Conservation (phyloP, 345 rosid genomes). For the Dovyalis caffra region DNA sequence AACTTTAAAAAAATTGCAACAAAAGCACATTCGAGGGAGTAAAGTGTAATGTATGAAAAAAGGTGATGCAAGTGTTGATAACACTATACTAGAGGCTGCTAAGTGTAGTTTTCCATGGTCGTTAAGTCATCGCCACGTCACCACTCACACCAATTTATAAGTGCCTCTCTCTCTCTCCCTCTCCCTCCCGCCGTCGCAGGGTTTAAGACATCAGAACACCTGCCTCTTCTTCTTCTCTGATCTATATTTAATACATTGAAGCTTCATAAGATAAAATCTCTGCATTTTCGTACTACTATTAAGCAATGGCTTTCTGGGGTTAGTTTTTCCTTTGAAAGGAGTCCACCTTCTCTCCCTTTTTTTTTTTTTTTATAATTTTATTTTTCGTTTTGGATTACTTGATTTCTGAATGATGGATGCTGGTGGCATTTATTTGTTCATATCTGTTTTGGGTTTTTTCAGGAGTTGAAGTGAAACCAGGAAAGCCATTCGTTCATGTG, state of each 20-base stretch:
- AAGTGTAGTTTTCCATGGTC: background rate
- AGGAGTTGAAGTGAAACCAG: conserved; percentile 71
- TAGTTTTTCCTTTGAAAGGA: background rate
- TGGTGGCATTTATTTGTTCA: no score
- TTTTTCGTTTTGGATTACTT: background rate
- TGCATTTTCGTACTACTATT: background rate
- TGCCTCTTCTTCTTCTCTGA: no score
- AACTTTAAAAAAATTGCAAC: background rate
- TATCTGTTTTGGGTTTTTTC: conserved; percentile 17
- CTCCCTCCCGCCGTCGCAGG: no score
- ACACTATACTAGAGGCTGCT: background rate
- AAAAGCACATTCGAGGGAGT: background rate
- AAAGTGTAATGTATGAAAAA: background rate
- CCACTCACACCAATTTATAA: no score
- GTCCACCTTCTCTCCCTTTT: background rate
- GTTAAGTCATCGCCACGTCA: background rate
- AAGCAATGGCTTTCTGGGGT: background rate
- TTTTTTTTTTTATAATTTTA: no score
- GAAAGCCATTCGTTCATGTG: conserved; percentile 48
- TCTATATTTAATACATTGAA: background rate
- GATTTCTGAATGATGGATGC: background rate
- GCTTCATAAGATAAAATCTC: background rate
- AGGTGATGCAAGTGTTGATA: no score
- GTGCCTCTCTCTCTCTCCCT: background rate
- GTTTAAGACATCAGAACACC: background rate